Evolutionary conservation across 257 asterid species (phyloP).

Genomic region (Scutellaria galericulata): DNA sequence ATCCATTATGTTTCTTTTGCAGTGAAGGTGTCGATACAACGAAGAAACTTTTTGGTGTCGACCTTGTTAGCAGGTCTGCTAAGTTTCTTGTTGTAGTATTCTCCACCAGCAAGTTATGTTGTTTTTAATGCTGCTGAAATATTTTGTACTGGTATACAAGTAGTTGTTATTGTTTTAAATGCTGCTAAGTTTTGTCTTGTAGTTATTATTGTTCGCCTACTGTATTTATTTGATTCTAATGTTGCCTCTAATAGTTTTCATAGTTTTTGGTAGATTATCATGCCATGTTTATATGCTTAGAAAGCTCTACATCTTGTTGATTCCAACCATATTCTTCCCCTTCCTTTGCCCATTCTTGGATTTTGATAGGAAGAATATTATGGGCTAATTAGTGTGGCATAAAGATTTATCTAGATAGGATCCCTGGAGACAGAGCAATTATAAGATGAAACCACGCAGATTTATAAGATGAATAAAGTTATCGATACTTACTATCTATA

Average conservation of each 20-base stretch:
- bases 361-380: not conserved
- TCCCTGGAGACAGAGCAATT: not conserved
- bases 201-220: slow-evolving; percentile 12
- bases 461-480: not conserved
- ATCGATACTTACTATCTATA: not conserved
- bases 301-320: slow-evolving; percentile 8
- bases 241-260: not conserved
- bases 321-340: not conserved
- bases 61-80: slow-evolving; percentile 85
- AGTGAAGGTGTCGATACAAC: slow-evolving; percentile 76
- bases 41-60: slow-evolving; percentile 87
- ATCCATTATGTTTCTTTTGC: slow-evolving; percentile 41
- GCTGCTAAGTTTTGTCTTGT: too few relatives aligned
- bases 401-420: not conserved
- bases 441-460: not conserved
- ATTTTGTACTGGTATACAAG: not conserved
- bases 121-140: slow-evolving; percentile 19
- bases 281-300: slow-evolving; percentile 11
- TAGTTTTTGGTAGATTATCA: slow-evolving; percentile 10
- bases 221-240: not conserved
- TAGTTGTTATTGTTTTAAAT: not conserved
- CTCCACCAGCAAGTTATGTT: slow-evolving; percentile 18
- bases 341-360: not conserved
- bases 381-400: not conserved
- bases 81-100: slow-evolving; percentile 24